These are phyloP conservation scores for Pseudogymnoascus sp. DNA, from an alignment of 2,329 filamentous ascomycete species.

Conservation along the genomic window DNA sequence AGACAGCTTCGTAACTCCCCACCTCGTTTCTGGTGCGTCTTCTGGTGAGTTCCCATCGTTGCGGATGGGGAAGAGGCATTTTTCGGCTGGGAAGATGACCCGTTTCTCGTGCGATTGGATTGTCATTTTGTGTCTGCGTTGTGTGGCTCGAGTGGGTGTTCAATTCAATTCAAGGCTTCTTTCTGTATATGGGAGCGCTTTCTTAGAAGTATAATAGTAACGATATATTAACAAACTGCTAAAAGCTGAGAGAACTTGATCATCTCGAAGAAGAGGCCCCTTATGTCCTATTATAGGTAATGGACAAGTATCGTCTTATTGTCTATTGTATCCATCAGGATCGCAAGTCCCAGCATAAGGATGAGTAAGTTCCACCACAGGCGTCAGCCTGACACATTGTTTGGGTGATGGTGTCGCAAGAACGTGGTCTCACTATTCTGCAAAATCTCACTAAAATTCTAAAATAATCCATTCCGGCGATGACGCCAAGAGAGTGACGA, in stretches of 20 bases:
- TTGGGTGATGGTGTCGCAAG: constrained; percentile 38
- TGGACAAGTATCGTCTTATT: background rate
- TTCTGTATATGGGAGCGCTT: background rate
- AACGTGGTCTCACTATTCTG: constrained; percentile 34
- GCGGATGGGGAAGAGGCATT: background rate
- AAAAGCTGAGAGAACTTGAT: background rate
- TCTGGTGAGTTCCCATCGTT: background rate
- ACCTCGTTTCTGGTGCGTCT: background rate
- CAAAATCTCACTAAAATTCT: background rate
- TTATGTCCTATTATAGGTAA: background rate
- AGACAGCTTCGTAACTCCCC: background rate
- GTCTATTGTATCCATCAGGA: constrained; percentile 40
- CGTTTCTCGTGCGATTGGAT: background rate
- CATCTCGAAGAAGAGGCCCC: background rate
- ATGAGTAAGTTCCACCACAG: constrained; percentile 37
- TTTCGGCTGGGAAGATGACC: background rate
- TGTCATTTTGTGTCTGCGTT: background rate
- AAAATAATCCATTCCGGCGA: background rate
- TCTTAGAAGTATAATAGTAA: background rate
- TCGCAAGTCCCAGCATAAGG: constrained; percentile 47
- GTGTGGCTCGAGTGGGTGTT: background rate
- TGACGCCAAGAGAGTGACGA: background rate
- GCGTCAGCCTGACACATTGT: constrained; percentile 33
- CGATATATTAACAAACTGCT: background rate
- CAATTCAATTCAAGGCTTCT: background rate